A percentile compares a stretch with the other conserved stretches of the same genome.
These are phyloP conservation scores for Tilletia walkeri DNA, from an alignment of 1,284 basidiomycete genomes.

Conservation along the genomic window DNA sequence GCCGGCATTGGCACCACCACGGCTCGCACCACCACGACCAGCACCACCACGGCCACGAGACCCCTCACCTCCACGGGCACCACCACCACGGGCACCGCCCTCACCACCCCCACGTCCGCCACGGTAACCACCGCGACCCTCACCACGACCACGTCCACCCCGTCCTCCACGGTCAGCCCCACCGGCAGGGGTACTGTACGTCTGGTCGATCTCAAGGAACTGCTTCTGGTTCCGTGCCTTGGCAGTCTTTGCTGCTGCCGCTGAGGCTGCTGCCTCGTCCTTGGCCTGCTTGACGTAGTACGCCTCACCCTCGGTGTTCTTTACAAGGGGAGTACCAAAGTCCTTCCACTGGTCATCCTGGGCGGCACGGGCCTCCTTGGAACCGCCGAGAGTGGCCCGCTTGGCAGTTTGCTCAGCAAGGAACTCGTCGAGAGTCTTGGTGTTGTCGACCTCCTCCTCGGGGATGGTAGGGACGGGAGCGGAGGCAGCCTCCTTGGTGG, in stretches of 20 bases:
- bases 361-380: constrained; percentile 37
- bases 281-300: constrained; percentile 38
- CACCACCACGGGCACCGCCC: constrained; percentile 37
- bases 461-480: constrained; percentile 49
- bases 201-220: constrained; percentile 29
- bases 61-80: constrained; percentile 34
- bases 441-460: constrained; percentile 90
- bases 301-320: constrained; percentile 33
- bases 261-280: constrained; percentile 13
- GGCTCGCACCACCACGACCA: constrained; percentile 59
- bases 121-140: constrained; percentile 27
- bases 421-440: constrained; percentile 77
- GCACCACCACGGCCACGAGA: constrained; percentile 58
- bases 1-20: constrained; percentile 63
- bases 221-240: constrained; percentile 29
- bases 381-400: constrained; percentile 44
- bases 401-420: constrained; percentile 67
- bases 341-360: constrained; percentile 38
- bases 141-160: constrained; percentile 20
- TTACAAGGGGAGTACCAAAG: constrained; percentile 47
- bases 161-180: constrained; percentile 25
- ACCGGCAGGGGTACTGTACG: constrained; percentile 23
- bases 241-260: constrained; percentile 31
- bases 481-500: constrained; percentile 56
- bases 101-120: constrained; percentile 37